Conservation (phyloP, 768 basidiomycete species). For the Podaxis mareebaensis region DNA sequence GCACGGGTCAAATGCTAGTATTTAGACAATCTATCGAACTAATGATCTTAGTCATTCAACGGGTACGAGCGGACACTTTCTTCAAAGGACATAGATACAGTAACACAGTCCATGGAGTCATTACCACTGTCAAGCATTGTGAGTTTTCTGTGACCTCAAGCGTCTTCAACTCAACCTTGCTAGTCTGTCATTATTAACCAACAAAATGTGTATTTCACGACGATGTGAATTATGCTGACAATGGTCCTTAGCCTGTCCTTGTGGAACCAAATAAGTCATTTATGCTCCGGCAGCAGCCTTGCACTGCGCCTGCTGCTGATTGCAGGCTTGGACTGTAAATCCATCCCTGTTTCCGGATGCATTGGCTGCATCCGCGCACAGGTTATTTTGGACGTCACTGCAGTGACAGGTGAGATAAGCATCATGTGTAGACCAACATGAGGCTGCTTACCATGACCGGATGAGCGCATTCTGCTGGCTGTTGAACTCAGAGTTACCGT, state of each 20-base stretch:
- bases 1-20: too few relatives aligned
- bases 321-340: constrained; percentile 49
- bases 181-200: too few relatives aligned
- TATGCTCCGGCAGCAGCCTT: constrained; percentile 24
- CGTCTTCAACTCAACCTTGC: too few relatives aligned
- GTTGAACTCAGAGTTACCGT: constrained; percentile 48
- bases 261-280: background rate
- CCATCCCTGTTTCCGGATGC: constrained; percentile 46
- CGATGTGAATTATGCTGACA: too few relatives aligned
- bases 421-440: background rate
- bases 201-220: too few relatives aligned
- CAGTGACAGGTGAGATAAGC: background rate
- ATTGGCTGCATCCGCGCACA: constrained; percentile 59
- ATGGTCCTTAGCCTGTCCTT: background rate
- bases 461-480: constrained; percentile 42
- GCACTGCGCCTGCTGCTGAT: constrained; percentile 44
- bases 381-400: constrained; percentile 58
- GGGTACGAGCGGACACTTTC: too few relatives aligned
- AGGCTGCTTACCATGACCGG: constrained; percentile 44
- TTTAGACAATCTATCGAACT: too few relatives aligned
- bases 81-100: too few relatives aligned
- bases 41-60: too few relatives aligned
- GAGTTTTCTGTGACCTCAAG: too few relatives aligned
- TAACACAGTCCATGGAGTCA: too few relatives aligned
- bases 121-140: too few relatives aligned